Conservation (phyloP, 2,329 filamentous ascomycete species). For the Neodidymelliopsis sp. region DNA sequence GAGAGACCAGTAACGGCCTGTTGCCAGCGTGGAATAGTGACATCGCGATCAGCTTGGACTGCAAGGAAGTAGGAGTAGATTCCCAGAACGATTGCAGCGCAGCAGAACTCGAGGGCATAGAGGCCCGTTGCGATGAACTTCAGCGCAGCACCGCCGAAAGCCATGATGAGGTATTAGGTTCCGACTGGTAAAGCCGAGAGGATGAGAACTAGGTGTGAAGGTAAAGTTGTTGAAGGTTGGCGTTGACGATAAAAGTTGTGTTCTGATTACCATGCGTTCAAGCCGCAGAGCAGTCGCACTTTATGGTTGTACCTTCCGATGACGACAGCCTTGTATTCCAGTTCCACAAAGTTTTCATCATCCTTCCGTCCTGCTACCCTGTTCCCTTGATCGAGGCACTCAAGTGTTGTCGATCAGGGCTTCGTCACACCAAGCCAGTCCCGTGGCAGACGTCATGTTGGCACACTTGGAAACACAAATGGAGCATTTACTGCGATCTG, state of each 20-base stretch:
- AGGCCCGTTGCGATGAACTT: constrained; percentile 75
- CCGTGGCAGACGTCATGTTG: constrained; percentile 16
- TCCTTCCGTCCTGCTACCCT: constrained; percentile 5
- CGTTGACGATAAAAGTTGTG: not conserved
- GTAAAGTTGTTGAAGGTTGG: not conserved
- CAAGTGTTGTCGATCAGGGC: constrained; percentile 14
- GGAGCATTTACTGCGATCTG: not conserved
- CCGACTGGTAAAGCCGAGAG: not conserved
- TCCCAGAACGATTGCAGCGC: constrained; percentile 75
- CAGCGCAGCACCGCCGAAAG: constrained; percentile 67
- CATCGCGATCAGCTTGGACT: constrained; percentile 69
- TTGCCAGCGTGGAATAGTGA: constrained; percentile 68
- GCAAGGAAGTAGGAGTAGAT: constrained; percentile 85
- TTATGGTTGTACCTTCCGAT: constrained; percentile 12
- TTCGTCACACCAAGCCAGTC: constrained; percentile 14
- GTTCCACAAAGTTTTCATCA: constrained; percentile 16
- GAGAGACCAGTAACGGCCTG: constrained; percentile 77
- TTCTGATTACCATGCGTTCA: not conserved
- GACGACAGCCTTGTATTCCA: constrained; percentile 20
- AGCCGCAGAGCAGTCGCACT: constrained; percentile 6
- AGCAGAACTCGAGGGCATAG: constrained; percentile 76
- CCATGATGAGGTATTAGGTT: constrained; percentile 57
- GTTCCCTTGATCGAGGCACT: constrained; percentile 9
- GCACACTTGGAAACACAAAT: not conserved
- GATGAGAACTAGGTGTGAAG: not conserved